Evolutionary conservation across 257 asterid genomes (phyloP).

Genomic region (Solanum commersonii): DNA sequence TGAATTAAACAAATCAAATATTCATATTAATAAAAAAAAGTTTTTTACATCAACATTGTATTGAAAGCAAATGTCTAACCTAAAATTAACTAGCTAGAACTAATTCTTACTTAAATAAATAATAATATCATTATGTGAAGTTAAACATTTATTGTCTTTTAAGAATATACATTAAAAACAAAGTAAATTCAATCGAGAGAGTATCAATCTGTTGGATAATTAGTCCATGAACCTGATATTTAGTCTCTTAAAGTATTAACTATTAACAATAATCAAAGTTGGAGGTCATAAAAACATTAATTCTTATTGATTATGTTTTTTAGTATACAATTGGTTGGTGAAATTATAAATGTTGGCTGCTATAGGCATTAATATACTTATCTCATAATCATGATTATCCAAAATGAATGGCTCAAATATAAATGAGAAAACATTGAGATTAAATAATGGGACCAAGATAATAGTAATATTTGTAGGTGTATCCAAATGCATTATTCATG

Average conservation of each 20-base stretch:
- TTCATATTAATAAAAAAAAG: too few species aligned
- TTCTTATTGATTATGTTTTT: neutral
- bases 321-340: neutral
- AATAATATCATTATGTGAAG: too few species aligned
- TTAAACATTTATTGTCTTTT: neutral
- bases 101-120: too few species aligned
- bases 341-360: neutral
- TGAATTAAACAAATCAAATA: neutral
- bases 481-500: neutral
- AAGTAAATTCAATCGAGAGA: neutral
- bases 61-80: neutral
- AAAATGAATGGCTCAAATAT: slow-evolving; percentile 15
- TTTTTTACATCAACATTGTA: neutral
- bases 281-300: neutral
- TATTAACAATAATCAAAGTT: neutral
- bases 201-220: neutral
- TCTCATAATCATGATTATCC: slow-evolving; percentile 10
- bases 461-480: neutral
- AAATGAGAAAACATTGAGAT: neutral
- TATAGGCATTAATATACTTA: neutral
- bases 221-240: neutral
- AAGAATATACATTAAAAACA: too few species aligned
- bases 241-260: neutral
- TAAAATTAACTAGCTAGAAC: neutral
- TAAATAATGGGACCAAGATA: slow-evolving; percentile 2